Evolutionary conservation across 164 flowering plant species (phyloP).

Genomic region (Brasenia schreberi): DNA sequence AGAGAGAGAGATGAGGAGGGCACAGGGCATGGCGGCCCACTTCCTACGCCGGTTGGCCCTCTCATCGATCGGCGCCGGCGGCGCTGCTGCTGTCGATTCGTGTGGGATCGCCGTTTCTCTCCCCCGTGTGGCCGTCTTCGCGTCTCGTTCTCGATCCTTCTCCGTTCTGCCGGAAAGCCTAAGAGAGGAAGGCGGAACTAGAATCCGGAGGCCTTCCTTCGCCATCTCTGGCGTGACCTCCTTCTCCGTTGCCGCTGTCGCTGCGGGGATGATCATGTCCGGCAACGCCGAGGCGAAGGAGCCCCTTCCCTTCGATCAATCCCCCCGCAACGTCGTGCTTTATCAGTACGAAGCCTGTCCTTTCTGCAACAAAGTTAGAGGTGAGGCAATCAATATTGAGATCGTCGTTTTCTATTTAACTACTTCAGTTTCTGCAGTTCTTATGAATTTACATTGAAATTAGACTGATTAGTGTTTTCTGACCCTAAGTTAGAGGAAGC

Average conservation of each 20-base stretch:
- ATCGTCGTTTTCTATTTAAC: not conserved
- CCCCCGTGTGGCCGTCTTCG: not conserved
- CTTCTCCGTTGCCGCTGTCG: conserved; percentile 27
- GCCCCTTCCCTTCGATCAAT: conserved; percentile 20
- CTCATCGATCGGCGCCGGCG: not conserved
- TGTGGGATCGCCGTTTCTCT: not conserved
- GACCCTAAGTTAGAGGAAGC: too few relatives aligned
- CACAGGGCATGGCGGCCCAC: not conserved
- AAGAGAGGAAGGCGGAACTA: not conserved
- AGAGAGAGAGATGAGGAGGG: conserved; percentile 1
- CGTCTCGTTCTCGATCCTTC: not conserved
- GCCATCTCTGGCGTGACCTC: conserved; percentile 28
- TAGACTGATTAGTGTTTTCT: too few relatives aligned
- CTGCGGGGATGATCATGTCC: conserved; percentile 29
- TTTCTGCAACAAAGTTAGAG: conserved; percentile 94
- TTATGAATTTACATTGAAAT: too few relatives aligned
- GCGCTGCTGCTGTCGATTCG: not conserved
- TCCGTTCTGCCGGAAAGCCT: not conserved
- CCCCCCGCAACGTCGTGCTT: conserved; percentile 67
- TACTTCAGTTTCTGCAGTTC: not conserved
- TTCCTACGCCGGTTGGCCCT: not conserved
- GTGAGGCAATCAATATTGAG: conserved; percentile 12
- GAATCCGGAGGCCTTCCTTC: not conserved
- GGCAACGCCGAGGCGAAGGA: conserved; percentile 47
- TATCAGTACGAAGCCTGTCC: conserved; percentile 99